Evolutionary conservation across 1,139 yeast species (phyloP).

Genomic region (Geotrichum candidum): DNA sequence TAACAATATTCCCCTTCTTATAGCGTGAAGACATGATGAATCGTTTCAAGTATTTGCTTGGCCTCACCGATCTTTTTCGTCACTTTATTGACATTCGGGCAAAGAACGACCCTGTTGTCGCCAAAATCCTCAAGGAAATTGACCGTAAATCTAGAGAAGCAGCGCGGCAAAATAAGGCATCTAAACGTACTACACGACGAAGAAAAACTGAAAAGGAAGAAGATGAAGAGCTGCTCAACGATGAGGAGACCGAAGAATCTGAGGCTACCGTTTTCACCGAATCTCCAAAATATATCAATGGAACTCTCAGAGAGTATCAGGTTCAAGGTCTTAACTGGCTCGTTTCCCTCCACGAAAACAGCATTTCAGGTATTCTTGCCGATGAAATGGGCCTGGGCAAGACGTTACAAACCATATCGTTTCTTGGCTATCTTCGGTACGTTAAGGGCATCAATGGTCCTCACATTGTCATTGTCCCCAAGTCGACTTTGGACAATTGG

Average conservation of each 20-base stretch:
- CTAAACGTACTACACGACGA: constrained; percentile 26
- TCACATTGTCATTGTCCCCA: constrained; percentile 86
- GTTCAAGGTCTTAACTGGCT: constrained; percentile 93
- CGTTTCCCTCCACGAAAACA: constrained; percentile 73
- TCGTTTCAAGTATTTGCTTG: constrained; percentile 74
- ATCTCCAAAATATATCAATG: constrained; percentile 59
- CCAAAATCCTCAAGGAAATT: constrained; percentile 50
- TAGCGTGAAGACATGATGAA: constrained; percentile 37
- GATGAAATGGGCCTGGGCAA: constrained; percentile 99
- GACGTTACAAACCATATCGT: constrained; percentile 88
- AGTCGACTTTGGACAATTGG: constrained; percentile 95
- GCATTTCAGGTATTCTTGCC: constrained; percentile 85
- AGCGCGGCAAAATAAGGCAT: constrained; percentile 16
- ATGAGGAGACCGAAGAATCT: constrained; percentile 55
- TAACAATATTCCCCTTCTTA: constrained; percentile 26
- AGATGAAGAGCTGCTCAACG: constrained; percentile 80
- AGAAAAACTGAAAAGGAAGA: constrained; percentile 60
- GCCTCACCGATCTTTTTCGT: constrained; percentile 79
- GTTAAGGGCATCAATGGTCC: constrained; percentile 78
- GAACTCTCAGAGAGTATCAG: constrained; percentile 48
- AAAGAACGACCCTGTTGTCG: constrained; percentile 66
- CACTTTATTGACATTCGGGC: constrained; percentile 85
- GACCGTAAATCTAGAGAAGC: constrained; percentile 39
- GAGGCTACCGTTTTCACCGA: constrained; percentile 60
- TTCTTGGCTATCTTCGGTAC: constrained; percentile 80